phyloP scores from a whole-genome alignment of 2,329 filamentous ascomycete genomes.

The Fusarium nematophilum region DNA sequence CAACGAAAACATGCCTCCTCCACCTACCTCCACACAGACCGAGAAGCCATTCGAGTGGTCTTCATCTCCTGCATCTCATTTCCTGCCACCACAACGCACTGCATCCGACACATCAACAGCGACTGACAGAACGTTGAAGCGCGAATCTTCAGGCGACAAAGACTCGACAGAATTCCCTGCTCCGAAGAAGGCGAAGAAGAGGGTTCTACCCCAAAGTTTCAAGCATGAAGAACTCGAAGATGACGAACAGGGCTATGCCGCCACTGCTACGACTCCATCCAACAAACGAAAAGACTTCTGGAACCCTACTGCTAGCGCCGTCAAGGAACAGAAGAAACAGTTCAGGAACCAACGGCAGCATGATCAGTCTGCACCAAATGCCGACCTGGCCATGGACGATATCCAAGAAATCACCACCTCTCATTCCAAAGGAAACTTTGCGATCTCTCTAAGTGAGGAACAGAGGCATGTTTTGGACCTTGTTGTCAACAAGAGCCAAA shows the following conservation, averaged over 20 bases:
- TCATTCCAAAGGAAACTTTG: conserved; percentile 48
- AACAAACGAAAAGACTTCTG: conserved; percentile 42
- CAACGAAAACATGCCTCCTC: conserved; percentile 44
- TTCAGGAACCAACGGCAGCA: conserved; percentile 67
- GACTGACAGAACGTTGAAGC: conserved; percentile 53
- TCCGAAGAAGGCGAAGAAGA: conserved; percentile 65
- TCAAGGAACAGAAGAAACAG: conserved; percentile 78
- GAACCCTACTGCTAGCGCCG: conserved; percentile 41
- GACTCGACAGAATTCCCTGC: conserved; percentile 40
- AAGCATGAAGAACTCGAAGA: conserved; percentile 51
- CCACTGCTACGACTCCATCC: conserved; percentile 39
- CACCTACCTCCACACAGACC: conserved; percentile 43
- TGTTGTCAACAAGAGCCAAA: conserved; percentile 82
- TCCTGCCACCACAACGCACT: conserved; percentile 49
- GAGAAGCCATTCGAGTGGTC: conserved; percentile 74
- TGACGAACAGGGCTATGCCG: conserved; percentile 45
- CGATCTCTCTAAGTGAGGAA: conserved; percentile 83
- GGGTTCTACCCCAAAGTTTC: conserved; percentile 67
- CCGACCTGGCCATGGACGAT: conserved; percentile 46
- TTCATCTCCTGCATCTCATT: conserved; percentile 68
- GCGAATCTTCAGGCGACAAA: conserved; percentile 51
- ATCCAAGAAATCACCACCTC: conserved; percentile 54
- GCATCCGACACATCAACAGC: conserved; percentile 30
- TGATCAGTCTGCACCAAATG: conserved; percentile 56
- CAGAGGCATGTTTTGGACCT: conserved; percentile 86